Evolutionary conservation across 805 yeast genomes (phyloP).

Genomic region (Kuraishia floccosa): DNA sequence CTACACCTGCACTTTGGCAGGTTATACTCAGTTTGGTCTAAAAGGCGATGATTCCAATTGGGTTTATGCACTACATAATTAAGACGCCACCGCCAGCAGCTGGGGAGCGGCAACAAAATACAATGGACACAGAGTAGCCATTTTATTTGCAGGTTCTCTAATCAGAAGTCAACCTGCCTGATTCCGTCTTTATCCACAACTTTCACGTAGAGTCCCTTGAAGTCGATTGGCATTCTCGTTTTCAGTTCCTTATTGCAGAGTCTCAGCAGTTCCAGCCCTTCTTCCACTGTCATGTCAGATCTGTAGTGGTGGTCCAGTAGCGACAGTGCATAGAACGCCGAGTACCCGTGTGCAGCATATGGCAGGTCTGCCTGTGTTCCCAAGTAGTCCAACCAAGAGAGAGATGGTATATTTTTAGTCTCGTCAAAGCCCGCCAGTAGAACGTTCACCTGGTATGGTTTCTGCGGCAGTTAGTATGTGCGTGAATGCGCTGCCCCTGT

Average conservation of each 20-base stretch:
- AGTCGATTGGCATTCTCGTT: conserved; percentile 85
- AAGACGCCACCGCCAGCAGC: too few species aligned
- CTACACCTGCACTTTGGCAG: too few species aligned
- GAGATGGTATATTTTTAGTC: conserved; percentile 44
- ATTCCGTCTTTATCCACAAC: conserved; percentile 22
- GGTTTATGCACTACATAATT: too few species aligned
- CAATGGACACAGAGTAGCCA: too few species aligned
- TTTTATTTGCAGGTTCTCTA: too few species aligned
- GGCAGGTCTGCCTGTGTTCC: conserved; percentile 90
- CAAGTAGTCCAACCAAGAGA: conserved; percentile 87
- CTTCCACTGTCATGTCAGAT: conserved; percentile 60
- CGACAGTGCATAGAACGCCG: conserved; percentile 91
- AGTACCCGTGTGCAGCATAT: conserved; percentile 97
- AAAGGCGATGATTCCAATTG: too few species aligned
- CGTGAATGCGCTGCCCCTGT: too few species aligned
- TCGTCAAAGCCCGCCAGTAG: conserved; percentile 76
- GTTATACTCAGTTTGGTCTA: too few species aligned
- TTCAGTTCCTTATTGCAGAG: conserved; percentile 70
- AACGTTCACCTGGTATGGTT: conserved; percentile 92
- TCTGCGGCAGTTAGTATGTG: conserved; percentile 25
- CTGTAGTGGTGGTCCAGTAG: conserved; percentile 84
- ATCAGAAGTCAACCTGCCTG: conserved; percentile 14
- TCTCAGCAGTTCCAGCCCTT: conserved; percentile 67
- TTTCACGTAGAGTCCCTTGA: conserved; percentile 54
- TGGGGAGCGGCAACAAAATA: too few species aligned